Base-by-base conservation (phyloP, 805 yeast genomes). In the Wickerhamiella bombiphila region DNA sequence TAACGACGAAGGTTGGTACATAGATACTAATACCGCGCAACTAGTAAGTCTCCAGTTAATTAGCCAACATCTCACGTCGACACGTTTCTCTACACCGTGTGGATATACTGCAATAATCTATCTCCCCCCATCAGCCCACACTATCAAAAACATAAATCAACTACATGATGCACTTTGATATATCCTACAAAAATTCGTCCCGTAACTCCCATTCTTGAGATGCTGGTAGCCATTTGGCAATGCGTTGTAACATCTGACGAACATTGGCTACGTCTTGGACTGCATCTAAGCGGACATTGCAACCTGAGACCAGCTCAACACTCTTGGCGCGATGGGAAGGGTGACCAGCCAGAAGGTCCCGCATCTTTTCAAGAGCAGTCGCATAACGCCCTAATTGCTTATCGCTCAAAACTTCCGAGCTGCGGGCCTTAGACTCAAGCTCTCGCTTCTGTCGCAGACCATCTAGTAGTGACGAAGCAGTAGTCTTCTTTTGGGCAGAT, bases 201-300 rank as follows among this genome's bases (percentile, higher is more conserved):
- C 74, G 72, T 24, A 82, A 58, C 1, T 51, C 53, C 94, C 94
- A 82, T 78, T 38, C 69, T 68, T 29, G 55, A 58, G 1, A 40
- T 48, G n/a, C 59, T 56, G 44, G 76, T 72, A 16, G 16, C 85
- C 93, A 85, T 1, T 50, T 56, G 2, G 91, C 80, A 16, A 81
- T 69, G 29, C 72, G 66, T 34, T 71, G 69, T 37, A 85, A 55
- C 68, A 85, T 66, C 0, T 82, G 74, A 30, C 94, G 61, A 3
- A 80, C 63, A 38, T 70, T 60, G 4, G 75, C 61, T 22, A 80
- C 70, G 17, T 74, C 77, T 34, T 68, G 65, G 29, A 70, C 71
- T 22, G 68, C 63, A 5, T 55, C 53, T 0, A 76, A 56, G 38
- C 57, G 55, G 38, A 65, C 42, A 1, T 56, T 53, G 34, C 64